Base-by-base conservation (phyloP, 345 rosid species). In the Psidium guajava region DNA sequence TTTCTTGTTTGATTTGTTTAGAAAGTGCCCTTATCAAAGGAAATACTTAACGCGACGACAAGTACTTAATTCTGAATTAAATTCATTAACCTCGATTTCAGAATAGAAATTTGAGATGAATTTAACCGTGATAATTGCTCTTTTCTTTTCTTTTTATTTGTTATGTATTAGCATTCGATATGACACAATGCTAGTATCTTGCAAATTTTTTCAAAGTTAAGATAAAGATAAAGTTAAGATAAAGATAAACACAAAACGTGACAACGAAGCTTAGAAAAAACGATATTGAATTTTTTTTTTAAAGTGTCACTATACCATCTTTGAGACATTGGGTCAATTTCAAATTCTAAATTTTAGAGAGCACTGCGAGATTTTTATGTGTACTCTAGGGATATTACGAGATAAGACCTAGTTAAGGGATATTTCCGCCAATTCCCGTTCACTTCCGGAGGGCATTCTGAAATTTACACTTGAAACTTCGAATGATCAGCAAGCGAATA, bases 71-170 rank as follows among this genome's bases (percentile, higher is more conserved):
- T 61, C 15, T 28, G 21, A 61, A 61, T 5, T 7, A 8, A 11
- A 69, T 32, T 1, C 6, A 0, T 18, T 2, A 2, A 5, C 5
- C 4, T 18, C 22, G 1, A 1, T 8, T 69, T 4, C 0, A 44
- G 0, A 18, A 5, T 18, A 69, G 3, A 8, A 32, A 5, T 36
- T 36, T 20, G 4, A 69, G 3, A 25, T 25, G 15, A 5, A 28
- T 61, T 14, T 1, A 6, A 10, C 6, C 2, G 0, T 61, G 24
- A 54, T 54, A 6, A 18, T 18, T 9, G 2, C 20, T 54, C 22
- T 18, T 18, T 18, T 54, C 21, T 18, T 54, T 1, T 53, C 2
- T 6, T 53, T 53, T 53, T 0, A 2, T 6, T 54, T 15, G 54
- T 16, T 16, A 53, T 11, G 20, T 15, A 6, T 6, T 18, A 20